Base-by-base conservation (phyloP, 2,329 filamentous ascomycete species). In the Endothia cerciana region DNA sequence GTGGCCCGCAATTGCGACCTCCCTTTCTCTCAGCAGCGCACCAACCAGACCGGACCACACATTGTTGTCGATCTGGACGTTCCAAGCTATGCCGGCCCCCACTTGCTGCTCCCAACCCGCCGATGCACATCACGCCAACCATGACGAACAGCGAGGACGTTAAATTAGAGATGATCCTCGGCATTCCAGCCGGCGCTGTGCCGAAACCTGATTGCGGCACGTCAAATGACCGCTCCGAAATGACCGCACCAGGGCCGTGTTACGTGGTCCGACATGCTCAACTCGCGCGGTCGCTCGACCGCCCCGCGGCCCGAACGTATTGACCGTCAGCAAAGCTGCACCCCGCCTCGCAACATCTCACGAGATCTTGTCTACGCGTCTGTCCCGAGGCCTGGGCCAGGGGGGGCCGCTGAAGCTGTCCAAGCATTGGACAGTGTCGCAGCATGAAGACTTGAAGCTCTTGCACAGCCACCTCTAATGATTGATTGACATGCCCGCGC, bases 291-390 rank as follows among this genome's bases (percentile, higher is more conserved):
- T 4, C 5, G 22, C 45, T 49, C 45, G 45, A 49, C 45, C 45
- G 15, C n/a, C 22, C 25, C 28, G 25, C 47, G 25, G 25, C 25
- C 45, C 15, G 11, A 17, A 49, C 22, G 13, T 51, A 25, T 51
- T 3, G 7, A n/a, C 19, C 25, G 30, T 55, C 51, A 55, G 51
- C 51, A 6, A 22, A 1, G 47, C 47, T 13, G 4, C 30, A n/a
- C 19, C 30, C 10, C 8, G 51, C 30, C 30, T n/a, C 22, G 38
- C 36, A 15, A 45, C n/a, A 15, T 41, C 22, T 59, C 15, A 59
- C 57, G 36, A 59, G 38, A 45, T 59, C 22, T 17, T 19, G 57
- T 59, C 28, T 30, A 59, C 57, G 57, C 57, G 57, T 59, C 25
- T 45, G 57, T 43, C 57, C 40, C 40, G 40, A 55, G n/a, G n/a